Conservation (phyloP, 2,329 filamentous ascomycete species). For the Pyrenochaeta sp. region DNA sequence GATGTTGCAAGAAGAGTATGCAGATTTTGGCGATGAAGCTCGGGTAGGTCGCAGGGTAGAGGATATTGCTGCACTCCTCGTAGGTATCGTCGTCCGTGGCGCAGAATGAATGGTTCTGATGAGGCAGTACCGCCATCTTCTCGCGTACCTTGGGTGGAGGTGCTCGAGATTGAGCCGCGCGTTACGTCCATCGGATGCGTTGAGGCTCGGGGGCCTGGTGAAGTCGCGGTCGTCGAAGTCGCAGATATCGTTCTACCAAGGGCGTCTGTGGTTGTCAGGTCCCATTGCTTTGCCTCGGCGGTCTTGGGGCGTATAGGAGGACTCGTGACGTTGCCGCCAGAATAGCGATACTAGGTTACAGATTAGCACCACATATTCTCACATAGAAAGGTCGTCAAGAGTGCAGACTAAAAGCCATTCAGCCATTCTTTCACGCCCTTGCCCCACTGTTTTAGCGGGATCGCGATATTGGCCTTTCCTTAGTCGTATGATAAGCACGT, state of each 20-base stretch:
- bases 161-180: conserved; percentile 50
- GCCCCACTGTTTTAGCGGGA: conserved; percentile 50
- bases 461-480: conserved; percentile 43
- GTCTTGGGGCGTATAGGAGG: conserved; percentile 40
- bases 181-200: conserved; percentile 45
- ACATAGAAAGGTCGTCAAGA: conserved; percentile 5
- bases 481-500: conserved; percentile 46
- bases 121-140: conserved; percentile 29
- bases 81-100: conserved; percentile 84
- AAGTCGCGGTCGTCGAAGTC: conserved; percentile 27
- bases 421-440: conserved; percentile 40
- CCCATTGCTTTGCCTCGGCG: conserved; percentile 48
- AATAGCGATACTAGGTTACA: conserved; percentile 44
- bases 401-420: conserved; percentile 48
- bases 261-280: conserved; percentile 44
- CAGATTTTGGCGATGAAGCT: conserved; percentile 87
- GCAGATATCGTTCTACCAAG: conserved; percentile 47
- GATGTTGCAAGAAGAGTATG: conserved; percentile 82
- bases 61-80: conserved; percentile 79
- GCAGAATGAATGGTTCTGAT: conserved; percentile 66
- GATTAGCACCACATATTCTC: conserved; percentile 19
- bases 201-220: conserved; percentile 21
- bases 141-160: conserved; percentile 44
- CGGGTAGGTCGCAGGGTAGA: conserved; percentile 85
- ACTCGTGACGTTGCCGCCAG: conserved; percentile 34